Evolutionary conservation across 176 grass and related monocot species (phyloP).

Genomic region (Aechmea fasciata): DNA sequence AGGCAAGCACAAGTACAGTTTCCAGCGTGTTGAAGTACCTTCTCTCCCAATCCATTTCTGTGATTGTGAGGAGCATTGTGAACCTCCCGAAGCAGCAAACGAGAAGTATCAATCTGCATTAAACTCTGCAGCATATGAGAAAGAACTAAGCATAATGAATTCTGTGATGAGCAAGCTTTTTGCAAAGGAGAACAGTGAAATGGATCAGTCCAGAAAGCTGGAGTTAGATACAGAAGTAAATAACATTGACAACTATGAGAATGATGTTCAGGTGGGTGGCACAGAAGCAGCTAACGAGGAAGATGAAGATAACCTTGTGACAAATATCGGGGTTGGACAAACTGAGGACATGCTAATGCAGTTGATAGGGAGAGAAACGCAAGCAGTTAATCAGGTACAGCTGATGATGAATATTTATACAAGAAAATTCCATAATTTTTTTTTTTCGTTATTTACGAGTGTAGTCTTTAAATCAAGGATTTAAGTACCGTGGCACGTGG

Average conservation of each 20-base stretch:
- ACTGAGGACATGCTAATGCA: conserved; percentile 29
- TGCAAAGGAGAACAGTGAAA: conserved; percentile 36
- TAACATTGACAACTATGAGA: conserved; percentile 9
- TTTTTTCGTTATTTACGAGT: conserved; percentile 1
- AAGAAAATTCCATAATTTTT: conserved; percentile 10
- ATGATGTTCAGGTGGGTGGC: conserved; percentile 26
- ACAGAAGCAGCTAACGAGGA: conserved; percentile 32
- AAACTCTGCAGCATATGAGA: conserved; percentile 55
- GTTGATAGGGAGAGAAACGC: conserved; percentile 19
- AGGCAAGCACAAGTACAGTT: conserved; percentile 98
- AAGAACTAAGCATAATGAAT: conserved; percentile 76
- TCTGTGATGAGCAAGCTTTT: conserved; percentile 83
- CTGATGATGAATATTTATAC: not conserved
- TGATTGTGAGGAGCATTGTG: conserved; percentile 93
- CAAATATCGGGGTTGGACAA: conserved; percentile 49
- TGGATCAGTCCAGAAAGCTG: conserved; percentile 22
- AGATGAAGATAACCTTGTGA: conserved; percentile 79
- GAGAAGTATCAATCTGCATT: conserved; percentile 54
- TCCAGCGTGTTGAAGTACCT: conserved; percentile 69
- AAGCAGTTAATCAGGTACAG: conserved; percentile 32
- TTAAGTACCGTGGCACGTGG: too few relatives aligned
- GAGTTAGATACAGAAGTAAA: conserved; percentile 7
- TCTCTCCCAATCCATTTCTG: conserved; percentile 89
- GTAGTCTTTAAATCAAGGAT: not conserved
- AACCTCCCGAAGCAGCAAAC: conserved; percentile 48